phyloP scores from a whole-genome alignment of 1,284 basidiomycete species.

The Crucibulum cyathiforme region DNA sequence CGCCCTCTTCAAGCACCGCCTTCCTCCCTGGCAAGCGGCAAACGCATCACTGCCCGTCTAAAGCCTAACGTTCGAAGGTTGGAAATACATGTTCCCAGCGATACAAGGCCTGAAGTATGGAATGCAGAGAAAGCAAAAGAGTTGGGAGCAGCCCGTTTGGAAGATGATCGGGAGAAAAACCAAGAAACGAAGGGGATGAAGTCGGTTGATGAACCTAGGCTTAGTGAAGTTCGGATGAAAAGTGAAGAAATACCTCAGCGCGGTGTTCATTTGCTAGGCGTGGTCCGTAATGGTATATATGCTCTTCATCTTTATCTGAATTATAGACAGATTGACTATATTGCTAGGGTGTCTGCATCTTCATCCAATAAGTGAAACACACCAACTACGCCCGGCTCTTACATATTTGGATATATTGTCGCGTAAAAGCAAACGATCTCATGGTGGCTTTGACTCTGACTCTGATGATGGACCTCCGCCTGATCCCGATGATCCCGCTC shows the following conservation, averaged over 20 bases:
- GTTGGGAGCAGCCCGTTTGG: slow-evolving; percentile 64
- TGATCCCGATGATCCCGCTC: slow-evolving; percentile 73
- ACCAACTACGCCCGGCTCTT: slow-evolving; percentile 79
- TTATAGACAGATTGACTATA: slow-evolving; percentile 10
- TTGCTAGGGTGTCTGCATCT: slow-evolving; percentile 72
- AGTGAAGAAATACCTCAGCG: slow-evolving; percentile 73
- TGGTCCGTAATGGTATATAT: slow-evolving; percentile 70
- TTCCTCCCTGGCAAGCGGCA: slow-evolving; percentile 72
- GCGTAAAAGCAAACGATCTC: slow-evolving; percentile 61
- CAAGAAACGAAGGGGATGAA: slow-evolving; percentile 55
- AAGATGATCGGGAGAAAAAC: slow-evolving; percentile 78
- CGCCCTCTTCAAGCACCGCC: slow-evolving; percentile 77
- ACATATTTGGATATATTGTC: slow-evolving; percentile 77
- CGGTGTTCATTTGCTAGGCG: slow-evolving; percentile 73
- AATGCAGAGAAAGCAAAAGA: slow-evolving; percentile 70
- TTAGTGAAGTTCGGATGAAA: slow-evolving; percentile 71
- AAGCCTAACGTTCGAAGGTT: slow-evolving; percentile 67
- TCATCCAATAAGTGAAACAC: slow-evolving; percentile 77
- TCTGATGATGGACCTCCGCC: slow-evolving; percentile 79
- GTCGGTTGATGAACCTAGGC: slow-evolving; percentile 62
- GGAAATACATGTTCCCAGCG: slow-evolving; percentile 79
- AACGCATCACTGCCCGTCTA: slow-evolving; percentile 73
- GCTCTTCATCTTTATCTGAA: slow-evolving; percentile 3
- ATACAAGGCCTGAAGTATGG: slow-evolving; percentile 79
- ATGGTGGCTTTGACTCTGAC: slow-evolving; percentile 68